A percentile compares a stretch with the other conserved stretches of the same genome.
These are phyloP conservation scores for Coemansia sp. DNA, from an alignment of 192 early-diverging fungal genomes.

Conservation along the genomic window DNA sequence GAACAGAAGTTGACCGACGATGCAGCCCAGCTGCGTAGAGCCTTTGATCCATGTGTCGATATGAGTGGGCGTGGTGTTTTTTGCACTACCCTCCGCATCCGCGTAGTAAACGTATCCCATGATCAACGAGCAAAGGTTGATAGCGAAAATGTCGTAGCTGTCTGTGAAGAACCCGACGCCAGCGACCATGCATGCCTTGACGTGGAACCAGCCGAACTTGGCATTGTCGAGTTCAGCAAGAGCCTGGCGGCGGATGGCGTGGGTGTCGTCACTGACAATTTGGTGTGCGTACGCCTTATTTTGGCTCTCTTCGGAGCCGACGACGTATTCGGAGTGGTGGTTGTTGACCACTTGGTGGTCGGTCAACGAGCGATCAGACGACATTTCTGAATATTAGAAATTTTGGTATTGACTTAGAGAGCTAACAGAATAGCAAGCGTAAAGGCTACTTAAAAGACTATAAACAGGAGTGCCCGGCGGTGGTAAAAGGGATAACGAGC, in stretches of 20 bases:
- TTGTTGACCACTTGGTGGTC: conserved; percentile 3
- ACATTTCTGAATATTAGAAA: conserved; percentile 14
- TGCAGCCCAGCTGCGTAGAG: conserved; percentile 80
- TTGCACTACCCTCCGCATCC: conserved; percentile 22
- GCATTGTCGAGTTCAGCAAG: conserved; percentile 60
- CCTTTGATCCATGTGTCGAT: conserved; percentile 85
- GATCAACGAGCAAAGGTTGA: conserved; percentile 84
- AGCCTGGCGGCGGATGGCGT: conserved; percentile 27
- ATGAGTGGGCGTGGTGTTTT: conserved; percentile 58
- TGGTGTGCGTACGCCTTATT: conserved; percentile 6
- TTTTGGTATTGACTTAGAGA: neutral
- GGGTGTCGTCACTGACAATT: neutral
- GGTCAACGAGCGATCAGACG: conserved; percentile 10
- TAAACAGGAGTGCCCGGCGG: neutral
- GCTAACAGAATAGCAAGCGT: neutral
- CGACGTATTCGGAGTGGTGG: conserved; percentile 1
- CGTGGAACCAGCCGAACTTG: conserved; percentile 76
- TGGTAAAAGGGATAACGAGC: neutral
- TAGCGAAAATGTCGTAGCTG: conserved; percentile 90
- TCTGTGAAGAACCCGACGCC: conserved; percentile 75
- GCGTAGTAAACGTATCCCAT: conserved; percentile 68
- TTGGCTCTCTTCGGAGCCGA: neutral
- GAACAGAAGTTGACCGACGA: conserved; percentile 87
- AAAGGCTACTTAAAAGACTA: neutral
- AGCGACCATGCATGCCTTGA: conserved; percentile 70